Evolutionary conservation across 345 rosid genomes (phyloP), one percentile per base, ranked within the genome.

Genomic region (Syzygium aqueum): DNA sequence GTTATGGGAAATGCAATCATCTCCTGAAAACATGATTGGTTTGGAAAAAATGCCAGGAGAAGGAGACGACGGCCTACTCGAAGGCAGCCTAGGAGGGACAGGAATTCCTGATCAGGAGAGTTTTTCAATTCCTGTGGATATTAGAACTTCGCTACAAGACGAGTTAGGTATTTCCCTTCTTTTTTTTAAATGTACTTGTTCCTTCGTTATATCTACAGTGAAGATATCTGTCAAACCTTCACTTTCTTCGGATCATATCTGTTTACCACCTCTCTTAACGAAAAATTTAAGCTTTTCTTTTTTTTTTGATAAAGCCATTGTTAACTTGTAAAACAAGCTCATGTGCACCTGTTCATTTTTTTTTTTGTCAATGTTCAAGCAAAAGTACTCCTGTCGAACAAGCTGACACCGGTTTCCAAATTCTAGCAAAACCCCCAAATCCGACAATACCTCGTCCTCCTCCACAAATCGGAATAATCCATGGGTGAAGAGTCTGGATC

Each of bases 171-270:
- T n/a, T 3, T n/a, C 73, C 37, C 3, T 63, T 0, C 0, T 11
- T 27, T 14, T 14, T 61, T 4, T 61, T 1, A 61, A 2, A 16
- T 65, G 22, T 15, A 28, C 43, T 30, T 15, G 77, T 0, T 65
- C 7, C 77, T 61, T 63, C 5, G 0, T 28, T 11, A 0, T 57
- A 57, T 57, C 7, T 57, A 11, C 0, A 25, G 3, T 11, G 4
- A 52, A 50, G 11, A 22, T 25, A 9, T 25, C 11, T 23, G 28
- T 57, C 63, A 23, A 57, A 57, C 54, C 63, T 57, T 23, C 6
- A 0, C 12, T 57, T 57, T 57, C 61, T 57, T 57, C 0, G 5
- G 0, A 0, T 25, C n/a, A 57, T 1, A 1, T 57, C 14, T 57
- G 2, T 57, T 57, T 52, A 52, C 17, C 53, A 52, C 53, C 53